A percentile compares a stretch with the other conserved stretches of the same genome.
These are phyloP conservation scores for Thecaphora frezii DNA, from an alignment of 1,284 basidiomycete genomes.

Conservation along the genomic window DNA sequence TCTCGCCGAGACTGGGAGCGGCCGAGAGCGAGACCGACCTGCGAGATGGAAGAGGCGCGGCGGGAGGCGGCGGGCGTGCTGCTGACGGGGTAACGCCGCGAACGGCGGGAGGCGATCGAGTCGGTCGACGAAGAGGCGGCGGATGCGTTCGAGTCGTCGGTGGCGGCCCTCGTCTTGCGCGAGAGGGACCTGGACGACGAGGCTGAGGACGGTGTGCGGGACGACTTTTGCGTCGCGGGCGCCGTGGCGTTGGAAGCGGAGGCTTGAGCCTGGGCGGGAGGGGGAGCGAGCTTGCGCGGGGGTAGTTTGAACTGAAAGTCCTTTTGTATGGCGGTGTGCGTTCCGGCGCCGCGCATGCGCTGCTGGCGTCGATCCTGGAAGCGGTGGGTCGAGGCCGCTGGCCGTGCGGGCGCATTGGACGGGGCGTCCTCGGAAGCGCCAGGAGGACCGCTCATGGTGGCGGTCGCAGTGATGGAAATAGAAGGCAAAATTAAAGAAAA, in stretches of 20 bases:
- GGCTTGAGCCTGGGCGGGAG: neutral
- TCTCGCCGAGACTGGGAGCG: neutral
- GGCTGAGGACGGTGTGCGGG: too few relatives aligned
- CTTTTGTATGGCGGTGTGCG: slow-evolving; percentile 27
- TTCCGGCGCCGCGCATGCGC: slow-evolving; percentile 40
- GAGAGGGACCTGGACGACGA: too few relatives aligned
- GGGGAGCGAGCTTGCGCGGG: slow-evolving; percentile 6
- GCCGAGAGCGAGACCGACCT: neutral
- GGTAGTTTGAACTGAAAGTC: slow-evolving; percentile 39
- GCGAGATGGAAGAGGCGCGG: neutral
- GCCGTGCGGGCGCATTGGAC: slow-evolving; percentile 3
- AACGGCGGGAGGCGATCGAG: neutral
- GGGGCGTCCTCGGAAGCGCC: neutral
- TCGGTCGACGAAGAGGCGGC: neutral
- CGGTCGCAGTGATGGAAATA: neutral
- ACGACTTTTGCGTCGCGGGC: too few relatives aligned
- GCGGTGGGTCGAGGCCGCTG: slow-evolving; percentile 18
- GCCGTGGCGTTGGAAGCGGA: neutral
- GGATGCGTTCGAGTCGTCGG: neutral
- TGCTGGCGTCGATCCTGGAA: slow-evolving; percentile 36
- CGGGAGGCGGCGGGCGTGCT: slow-evolving; percentile 31
- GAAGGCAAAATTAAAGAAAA: neutral
- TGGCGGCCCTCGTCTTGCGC: too few relatives aligned
- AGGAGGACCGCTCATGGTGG: neutral
- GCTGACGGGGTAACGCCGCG: slow-evolving; percentile 11